phyloP scores from a whole-genome alignment of 2,329 filamentous ascomycete species.

The Pseudopithomyces maydicus region DNA sequence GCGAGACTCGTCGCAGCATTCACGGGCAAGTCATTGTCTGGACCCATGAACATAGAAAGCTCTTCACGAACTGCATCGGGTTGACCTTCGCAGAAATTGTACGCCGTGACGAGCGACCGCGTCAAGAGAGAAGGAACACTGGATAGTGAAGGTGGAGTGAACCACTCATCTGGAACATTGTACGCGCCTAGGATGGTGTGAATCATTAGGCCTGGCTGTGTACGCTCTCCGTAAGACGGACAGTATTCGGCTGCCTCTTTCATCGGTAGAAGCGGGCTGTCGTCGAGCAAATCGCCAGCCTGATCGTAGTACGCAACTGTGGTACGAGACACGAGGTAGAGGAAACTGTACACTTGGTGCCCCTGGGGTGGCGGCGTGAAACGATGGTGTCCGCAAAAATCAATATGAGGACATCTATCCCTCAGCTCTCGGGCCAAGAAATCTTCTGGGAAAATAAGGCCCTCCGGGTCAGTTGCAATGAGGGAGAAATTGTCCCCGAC shows the following conservation, averaged over 20 bases:
- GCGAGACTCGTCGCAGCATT: not conserved
- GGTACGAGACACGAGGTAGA: conserved; percentile 17
- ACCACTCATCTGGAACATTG: conserved; percentile 22
- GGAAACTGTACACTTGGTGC: not conserved
- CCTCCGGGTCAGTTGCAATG: not conserved
- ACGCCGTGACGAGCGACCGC: not conserved
- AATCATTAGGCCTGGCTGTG: conserved; percentile 19
- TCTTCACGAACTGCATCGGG: not conserved
- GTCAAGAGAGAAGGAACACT: conserved; percentile 8
- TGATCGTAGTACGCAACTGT: conserved; percentile 29
- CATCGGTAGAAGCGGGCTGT: conserved; percentile 12
- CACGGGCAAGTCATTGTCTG: conserved; percentile 18
- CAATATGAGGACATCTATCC: no score
- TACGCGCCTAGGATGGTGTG: conserved; percentile 23
- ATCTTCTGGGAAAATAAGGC: not conserved
- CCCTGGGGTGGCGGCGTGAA: not conserved
- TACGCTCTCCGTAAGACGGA: conserved; percentile 2
- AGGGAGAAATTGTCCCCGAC: not conserved
- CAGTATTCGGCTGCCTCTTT: not conserved
- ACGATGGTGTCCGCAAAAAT: not conserved
- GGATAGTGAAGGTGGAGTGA: conserved; percentile 16
- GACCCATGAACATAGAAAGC: not conserved
- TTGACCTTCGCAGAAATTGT: conserved; percentile 12
- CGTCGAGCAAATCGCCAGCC: conserved; percentile 16
- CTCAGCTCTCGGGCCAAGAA: not conserved